Conservation (phyloP, 495 filamentous ascomycete genomes). For the Xylaria telfairii region DNA sequence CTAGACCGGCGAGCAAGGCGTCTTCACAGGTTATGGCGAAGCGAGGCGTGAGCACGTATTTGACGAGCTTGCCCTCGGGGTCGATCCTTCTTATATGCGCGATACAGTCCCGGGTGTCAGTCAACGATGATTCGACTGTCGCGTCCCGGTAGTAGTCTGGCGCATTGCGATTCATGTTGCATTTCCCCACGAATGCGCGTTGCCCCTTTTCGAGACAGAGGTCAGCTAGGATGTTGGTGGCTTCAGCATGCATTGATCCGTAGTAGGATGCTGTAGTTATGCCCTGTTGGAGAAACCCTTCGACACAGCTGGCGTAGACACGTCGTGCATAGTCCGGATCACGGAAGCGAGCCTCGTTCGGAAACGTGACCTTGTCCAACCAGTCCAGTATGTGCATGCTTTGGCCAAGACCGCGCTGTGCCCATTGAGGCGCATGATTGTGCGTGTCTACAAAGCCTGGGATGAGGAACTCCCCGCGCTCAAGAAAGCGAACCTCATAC, state of each 20-base stretch:
- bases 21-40: constrained; percentile 67
- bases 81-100: constrained; percentile 50
- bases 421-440: constrained; percentile 70
- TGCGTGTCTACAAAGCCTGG: constrained; percentile 71
- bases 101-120: constrained; percentile 61
- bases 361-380: constrained; percentile 66
- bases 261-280: constrained; percentile 73
- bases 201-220: constrained; percentile 63
- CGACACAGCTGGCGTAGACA: constrained; percentile 60
- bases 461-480: constrained; percentile 59
- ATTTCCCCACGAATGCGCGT: constrained; percentile 70
- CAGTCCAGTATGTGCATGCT: constrained; percentile 65
- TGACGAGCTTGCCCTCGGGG: constrained; percentile 53
- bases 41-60: constrained; percentile 65
- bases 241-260: constrained; percentile 62
- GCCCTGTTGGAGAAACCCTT: constrained; percentile 65
- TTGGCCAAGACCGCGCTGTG: constrained; percentile 64
- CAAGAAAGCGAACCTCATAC: constrained; percentile 45
- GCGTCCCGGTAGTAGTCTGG: constrained; percentile 65
- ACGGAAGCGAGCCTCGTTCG: constrained; percentile 63
- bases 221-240: constrained; percentile 65
- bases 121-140: constrained; percentile 53
- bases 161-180: constrained; percentile 67
- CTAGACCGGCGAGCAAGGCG: constrained; percentile 59
- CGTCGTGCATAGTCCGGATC: constrained; percentile 59